These are phyloP conservation scores for Cutaneotrichosporon sp. DNA, from an alignment of 1,284 basidiomycete genomes.

Conservation along the genomic window DNA sequence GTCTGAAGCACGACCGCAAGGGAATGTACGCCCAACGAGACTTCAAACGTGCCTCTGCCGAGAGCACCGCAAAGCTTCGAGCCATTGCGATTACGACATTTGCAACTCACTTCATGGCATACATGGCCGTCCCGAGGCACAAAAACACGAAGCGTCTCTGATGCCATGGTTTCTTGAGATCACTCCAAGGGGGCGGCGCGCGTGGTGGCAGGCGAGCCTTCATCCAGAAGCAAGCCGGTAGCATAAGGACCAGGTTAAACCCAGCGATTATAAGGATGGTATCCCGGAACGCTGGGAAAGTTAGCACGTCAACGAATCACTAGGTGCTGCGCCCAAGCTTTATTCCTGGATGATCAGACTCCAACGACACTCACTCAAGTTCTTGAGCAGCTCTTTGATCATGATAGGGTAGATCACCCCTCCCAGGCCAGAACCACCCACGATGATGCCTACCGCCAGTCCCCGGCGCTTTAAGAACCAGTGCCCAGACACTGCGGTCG, in stretches of 20 bases:
- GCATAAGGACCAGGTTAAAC: constrained; percentile 21
- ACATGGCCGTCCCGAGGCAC: constrained; percentile 25
- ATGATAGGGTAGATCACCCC: constrained; percentile 44
- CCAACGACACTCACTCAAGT: constrained; percentile 16
- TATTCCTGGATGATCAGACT: too few relatives aligned
- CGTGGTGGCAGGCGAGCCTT: constrained; percentile 25
- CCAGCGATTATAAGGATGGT: constrained; percentile 24
- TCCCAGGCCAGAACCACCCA: constrained; percentile 39
- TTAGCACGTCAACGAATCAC: neutral
- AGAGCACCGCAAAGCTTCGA: too few relatives aligned
- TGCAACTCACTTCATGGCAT: constrained; percentile 11
- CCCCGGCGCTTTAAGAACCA: constrained; percentile 42
- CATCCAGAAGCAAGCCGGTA: constrained; percentile 24
- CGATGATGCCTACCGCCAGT: constrained; percentile 42
- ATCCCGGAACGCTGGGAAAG: constrained; percentile 11
- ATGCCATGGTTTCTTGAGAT: constrained; percentile 25
- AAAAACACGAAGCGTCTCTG: constrained; percentile 30
- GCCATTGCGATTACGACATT: too few relatives aligned
- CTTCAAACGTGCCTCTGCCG: too few relatives aligned
- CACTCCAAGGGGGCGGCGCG: constrained; percentile 13
- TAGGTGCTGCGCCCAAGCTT: too few relatives aligned
- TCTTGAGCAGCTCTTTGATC: constrained; percentile 33
- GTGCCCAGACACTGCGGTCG: constrained; percentile 40
- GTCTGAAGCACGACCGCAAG: too few relatives aligned
- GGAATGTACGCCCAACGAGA: too few relatives aligned